Evolutionary conservation across 78 protist genomes (phyloP).

Genomic region (Dictyostelium purpureum): DNA sequence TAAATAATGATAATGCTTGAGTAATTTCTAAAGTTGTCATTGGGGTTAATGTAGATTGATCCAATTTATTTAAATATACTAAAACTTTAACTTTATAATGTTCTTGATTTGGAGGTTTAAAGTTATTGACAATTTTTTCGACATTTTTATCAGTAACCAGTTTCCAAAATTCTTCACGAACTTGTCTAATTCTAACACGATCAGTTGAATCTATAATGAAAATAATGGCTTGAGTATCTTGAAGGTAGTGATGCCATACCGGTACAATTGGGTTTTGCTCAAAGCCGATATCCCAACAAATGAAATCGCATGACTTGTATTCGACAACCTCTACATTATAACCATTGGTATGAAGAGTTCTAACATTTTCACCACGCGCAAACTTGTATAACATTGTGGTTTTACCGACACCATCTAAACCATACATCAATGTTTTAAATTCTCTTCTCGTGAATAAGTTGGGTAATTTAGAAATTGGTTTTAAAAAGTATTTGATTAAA

Average conservation of each 20-base stretch:
- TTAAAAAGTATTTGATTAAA: constrained; percentile 12
- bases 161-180: constrained; percentile 83
- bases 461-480: constrained; percentile 46
- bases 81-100: constrained; percentile 20
- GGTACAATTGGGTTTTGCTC: constrained; percentile 49
- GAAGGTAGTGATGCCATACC: constrained; percentile 76
- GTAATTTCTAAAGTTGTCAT: constrained; percentile 66
- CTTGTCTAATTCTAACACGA: constrained; percentile 81
- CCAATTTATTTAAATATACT: constrained; percentile 50
- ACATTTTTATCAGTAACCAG: constrained; percentile 83
- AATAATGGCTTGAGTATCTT: constrained; percentile 88
- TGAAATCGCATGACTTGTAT: constrained; percentile 73
- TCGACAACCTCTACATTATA: constrained; percentile 88
- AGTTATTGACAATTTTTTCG: constrained; percentile 35
- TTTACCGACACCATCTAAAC: constrained; percentile 94
- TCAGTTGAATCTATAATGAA: constrained; percentile 94
- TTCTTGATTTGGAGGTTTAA: constrained; percentile 3
- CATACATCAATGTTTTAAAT: constrained; percentile 94
- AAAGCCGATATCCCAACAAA: constrained; percentile 73
- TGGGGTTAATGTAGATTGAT: not conserved
- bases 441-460: constrained; percentile 82
- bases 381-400: constrained; percentile 90
- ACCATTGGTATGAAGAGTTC: constrained; percentile 89
- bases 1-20: constrained; percentile 47
- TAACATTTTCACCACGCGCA: constrained; percentile 84